Evolutionary conservation across 2,329 filamentous ascomycete species (phyloP).

Genomic region (Fusarium sp.): DNA sequence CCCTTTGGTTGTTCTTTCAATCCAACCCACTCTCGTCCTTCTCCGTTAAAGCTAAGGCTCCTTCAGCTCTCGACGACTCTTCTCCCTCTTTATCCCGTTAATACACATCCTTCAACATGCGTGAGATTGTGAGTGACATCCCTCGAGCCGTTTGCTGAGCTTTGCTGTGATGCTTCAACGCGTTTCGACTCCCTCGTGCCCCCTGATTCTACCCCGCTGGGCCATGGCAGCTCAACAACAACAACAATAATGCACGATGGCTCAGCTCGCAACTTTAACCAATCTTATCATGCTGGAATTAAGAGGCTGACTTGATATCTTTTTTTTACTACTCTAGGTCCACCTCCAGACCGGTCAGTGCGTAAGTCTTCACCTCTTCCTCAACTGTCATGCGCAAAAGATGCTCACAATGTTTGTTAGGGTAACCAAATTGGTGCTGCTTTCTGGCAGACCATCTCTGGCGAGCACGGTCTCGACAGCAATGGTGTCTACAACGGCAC

Average conservation of each 20-base stretch:
- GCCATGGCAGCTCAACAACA: conserved; percentile 29
- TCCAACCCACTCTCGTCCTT: conserved; percentile 42
- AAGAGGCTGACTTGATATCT: conserved; percentile 65
- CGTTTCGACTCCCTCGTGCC: conserved; percentile 31
- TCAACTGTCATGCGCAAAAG: conserved; percentile 21
- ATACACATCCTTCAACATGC: conserved; percentile 61
- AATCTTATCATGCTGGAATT: conserved; percentile 23
- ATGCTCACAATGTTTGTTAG: conserved; percentile 62
- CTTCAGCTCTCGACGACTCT: conserved; percentile 45
- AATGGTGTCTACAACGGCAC: conserved; percentile 99
- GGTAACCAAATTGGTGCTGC: conserved; percentile 99
- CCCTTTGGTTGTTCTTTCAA: conserved; percentile 33
- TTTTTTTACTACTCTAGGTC: conserved; percentile 74
- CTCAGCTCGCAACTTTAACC: conserved; percentile 8
- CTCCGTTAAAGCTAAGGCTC: conserved; percentile 48
- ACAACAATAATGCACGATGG: conserved; percentile 21
- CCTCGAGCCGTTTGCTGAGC: conserved; percentile 7
- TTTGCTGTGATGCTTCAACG: conserved; percentile 7
- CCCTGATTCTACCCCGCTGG: conserved; percentile 53
- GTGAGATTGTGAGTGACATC: conserved; percentile 70
- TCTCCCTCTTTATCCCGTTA: conserved; percentile 37
- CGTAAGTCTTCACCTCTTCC: conserved; percentile 63
- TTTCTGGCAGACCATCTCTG: conserved; percentile 94
- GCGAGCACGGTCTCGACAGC: conserved; percentile 96
- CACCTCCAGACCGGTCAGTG: conserved; percentile 99